A percentile compares a stretch with the other conserved stretches of the same genome.
phyloP scores from a whole-genome alignment of 1,139 yeast genomes.

The Kurtzmaniella quercitrusa region DNA sequence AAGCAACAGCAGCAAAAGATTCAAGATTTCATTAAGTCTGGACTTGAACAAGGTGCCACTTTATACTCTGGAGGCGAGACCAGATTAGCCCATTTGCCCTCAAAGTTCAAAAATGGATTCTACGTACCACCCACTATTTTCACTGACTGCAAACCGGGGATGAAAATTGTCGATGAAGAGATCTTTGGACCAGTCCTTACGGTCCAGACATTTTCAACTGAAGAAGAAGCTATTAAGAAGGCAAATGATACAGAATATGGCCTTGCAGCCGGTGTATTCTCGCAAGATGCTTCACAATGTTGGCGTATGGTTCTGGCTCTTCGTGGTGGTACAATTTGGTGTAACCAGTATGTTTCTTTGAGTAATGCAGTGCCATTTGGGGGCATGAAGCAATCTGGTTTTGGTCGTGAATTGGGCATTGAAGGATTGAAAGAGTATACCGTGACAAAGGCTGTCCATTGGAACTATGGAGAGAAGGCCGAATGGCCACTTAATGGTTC shows the following conservation, averaged over 20 bases:
- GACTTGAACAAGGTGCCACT: conserved; percentile 72
- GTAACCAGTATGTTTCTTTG: conserved; percentile 25
- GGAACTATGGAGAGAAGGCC: conserved; percentile 16
- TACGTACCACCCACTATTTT: conserved; percentile 78
- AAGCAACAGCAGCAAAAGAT: conserved; percentile 72
- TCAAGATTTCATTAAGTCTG: conserved; percentile 65
- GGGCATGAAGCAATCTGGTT: conserved; percentile 26
- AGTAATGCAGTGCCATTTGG: conserved; percentile 27
- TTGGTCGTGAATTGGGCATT: conserved; percentile 27
- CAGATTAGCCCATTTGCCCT: conserved; percentile 36
- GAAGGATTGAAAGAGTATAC: conserved; percentile 23
- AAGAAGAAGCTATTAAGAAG: conserved; percentile 62
- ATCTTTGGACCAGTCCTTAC: conserved; percentile 86
- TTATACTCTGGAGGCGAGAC: conserved; percentile 70
- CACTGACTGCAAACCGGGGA: conserved; percentile 61
- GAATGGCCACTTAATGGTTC: conserved; percentile 14
- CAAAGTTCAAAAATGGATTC: conserved; percentile 52
- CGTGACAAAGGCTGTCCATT: conserved; percentile 11
- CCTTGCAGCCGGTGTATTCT: conserved; percentile 77
- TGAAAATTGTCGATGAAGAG: conserved; percentile 74
- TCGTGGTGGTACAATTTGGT: conserved; percentile 23
- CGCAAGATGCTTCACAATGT: conserved; percentile 49
- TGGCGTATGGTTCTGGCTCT: conserved; percentile 16
- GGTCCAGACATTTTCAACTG: conserved; percentile 64
- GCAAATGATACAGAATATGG: conserved; percentile 80